Conservation (phyloP, 164 flowering plant species). For the Euptelea pleiosperma region DNA sequence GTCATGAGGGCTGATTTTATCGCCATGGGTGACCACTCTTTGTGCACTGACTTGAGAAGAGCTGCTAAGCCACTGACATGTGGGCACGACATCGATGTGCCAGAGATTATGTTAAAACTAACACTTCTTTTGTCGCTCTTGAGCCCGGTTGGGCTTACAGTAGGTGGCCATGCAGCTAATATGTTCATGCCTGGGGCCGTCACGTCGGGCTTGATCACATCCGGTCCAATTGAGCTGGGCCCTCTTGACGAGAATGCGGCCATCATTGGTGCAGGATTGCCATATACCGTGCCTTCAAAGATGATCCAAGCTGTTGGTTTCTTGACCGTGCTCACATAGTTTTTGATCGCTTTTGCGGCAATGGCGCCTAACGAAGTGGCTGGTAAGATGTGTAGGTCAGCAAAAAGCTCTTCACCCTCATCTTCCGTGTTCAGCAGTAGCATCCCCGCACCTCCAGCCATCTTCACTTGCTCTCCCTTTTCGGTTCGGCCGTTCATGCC, state of each 20-base stretch:
- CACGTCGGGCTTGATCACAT: slow-evolving; percentile 70
- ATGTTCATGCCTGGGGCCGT: slow-evolving; percentile 77
- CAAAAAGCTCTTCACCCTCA: slow-evolving; percentile 60
- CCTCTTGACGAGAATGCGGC: slow-evolving; percentile 78
- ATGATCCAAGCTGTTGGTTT: slow-evolving; percentile 41
- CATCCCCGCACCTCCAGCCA: slow-evolving; percentile 68
- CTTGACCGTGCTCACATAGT: slow-evolving; percentile 23
- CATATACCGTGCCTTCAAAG: slow-evolving; percentile 49
- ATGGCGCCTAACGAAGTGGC: slow-evolving; percentile 46
- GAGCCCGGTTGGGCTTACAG: slow-evolving; percentile 36
- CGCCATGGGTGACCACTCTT: slow-evolving; percentile 64
- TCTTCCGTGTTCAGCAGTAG: slow-evolving; percentile 36
- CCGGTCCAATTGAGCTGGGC: slow-evolving; percentile 42
- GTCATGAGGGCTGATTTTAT: slow-evolving; percentile 83
- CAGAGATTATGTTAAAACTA: slow-evolving; percentile 57
- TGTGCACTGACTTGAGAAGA: slow-evolving; percentile 52
- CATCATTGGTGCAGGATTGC: slow-evolving; percentile 54
- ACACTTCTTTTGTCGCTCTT: slow-evolving; percentile 49
- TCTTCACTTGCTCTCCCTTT: slow-evolving; percentile 56
- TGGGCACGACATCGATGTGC: slow-evolving; percentile 87
- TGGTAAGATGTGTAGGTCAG: slow-evolving; percentile 58
- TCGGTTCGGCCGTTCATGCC: slow-evolving; percentile 39
- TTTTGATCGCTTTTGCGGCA: slow-evolving; percentile 39
- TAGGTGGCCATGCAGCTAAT: slow-evolving; percentile 71
- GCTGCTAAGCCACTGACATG: slow-evolving; percentile 74